Conservation (phyloP, 257 asterid genomes). For the Fraxinus pennsylvanica region DNA sequence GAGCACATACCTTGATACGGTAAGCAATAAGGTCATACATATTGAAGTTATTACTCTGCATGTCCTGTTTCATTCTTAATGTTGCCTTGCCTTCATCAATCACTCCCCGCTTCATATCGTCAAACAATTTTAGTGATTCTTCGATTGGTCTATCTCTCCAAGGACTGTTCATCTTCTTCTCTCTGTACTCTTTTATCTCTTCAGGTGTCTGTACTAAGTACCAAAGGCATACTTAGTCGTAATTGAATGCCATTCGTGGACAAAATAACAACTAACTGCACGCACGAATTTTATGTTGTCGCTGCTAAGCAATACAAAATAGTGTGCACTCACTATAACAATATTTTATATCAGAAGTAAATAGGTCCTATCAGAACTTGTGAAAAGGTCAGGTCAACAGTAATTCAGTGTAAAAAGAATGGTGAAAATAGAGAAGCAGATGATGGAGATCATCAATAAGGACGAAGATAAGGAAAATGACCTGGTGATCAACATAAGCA, state of each 20-base stretch:
- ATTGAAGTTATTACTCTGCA: constrained; percentile 91
- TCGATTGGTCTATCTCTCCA: constrained; percentile 90
- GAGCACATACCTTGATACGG: constrained; percentile 75
- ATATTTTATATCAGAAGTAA: not conserved
- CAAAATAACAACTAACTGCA: not conserved
- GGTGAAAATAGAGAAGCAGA: not conserved
- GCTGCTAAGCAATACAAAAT: not conserved
- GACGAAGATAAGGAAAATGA: constrained; percentile 24
- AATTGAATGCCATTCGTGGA: constrained; percentile 9
- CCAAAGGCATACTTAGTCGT: constrained; percentile 12
- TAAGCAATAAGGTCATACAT: constrained; percentile 97
- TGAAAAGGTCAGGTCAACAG: not conserved
- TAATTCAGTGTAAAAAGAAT: not conserved
- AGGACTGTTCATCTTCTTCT: constrained; percentile 88
- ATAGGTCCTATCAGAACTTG: not conserved
- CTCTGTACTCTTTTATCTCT: constrained; percentile 87
- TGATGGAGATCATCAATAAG: not conserved
- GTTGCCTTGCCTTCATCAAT: constrained; percentile 93
- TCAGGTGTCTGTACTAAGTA: constrained; percentile 66
- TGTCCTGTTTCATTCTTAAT: constrained; percentile 94
- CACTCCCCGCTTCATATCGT: constrained; percentile 83
- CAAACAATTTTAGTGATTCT: constrained; percentile 78
- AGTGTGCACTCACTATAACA: not conserved
- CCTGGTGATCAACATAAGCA: constrained; percentile 99
- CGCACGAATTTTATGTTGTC: not conserved